phyloP scores from a whole-genome alignment of 2,329 filamentous ascomycete genomes.

The Pseudogymnoascus verrucosus region DNA sequence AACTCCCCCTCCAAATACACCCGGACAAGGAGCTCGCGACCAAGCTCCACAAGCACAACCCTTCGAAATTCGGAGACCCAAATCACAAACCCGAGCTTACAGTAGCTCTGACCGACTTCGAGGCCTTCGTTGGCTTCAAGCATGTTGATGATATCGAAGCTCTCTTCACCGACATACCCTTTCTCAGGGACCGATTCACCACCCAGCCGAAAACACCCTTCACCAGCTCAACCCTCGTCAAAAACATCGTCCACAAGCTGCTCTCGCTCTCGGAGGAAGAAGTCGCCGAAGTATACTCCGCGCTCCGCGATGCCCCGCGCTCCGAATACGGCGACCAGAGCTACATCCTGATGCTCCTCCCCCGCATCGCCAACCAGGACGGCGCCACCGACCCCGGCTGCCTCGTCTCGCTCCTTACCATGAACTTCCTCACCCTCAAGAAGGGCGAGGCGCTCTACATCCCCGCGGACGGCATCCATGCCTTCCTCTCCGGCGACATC shows the following conservation, averaged over 20 bases:
- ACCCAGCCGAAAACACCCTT: conserved; percentile 34
- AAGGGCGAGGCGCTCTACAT: conserved; percentile 85
- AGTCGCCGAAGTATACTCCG: conserved; percentile 45
- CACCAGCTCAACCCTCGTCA: conserved; percentile 49
- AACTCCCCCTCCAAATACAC: conserved; percentile 67
- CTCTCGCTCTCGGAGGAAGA: conserved; percentile 45
- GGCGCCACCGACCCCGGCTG: conserved; percentile 55
- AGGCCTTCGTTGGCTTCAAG: conserved; percentile 71
- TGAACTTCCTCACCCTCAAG: conserved; percentile 63
- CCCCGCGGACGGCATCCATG: conserved; percentile 91
- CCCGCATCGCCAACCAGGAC: conserved; percentile 58
- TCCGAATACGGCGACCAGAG: conserved; percentile 40
- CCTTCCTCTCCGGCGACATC: conserved; percentile 85
- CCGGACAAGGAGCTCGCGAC: conserved; percentile 60
- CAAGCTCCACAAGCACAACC: conserved; percentile 55
- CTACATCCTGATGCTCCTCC: conserved; percentile 58
- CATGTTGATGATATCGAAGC: conserved; percentile 50
- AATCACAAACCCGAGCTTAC: conserved; percentile 81
- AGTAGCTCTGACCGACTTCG: conserved; percentile 61
- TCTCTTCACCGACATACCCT: conserved; percentile 37
- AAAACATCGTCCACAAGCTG: conserved; percentile 43
- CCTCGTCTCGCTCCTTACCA: conserved; percentile 61
- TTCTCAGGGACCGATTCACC: conserved; percentile 17
- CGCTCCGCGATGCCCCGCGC: conserved; percentile 40
- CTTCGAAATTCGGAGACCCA: conserved; percentile 57